Evolutionary conservation across 352 stramenopile species (phyloP).

Genomic region (Globisporangium heterothallicum): DNA sequence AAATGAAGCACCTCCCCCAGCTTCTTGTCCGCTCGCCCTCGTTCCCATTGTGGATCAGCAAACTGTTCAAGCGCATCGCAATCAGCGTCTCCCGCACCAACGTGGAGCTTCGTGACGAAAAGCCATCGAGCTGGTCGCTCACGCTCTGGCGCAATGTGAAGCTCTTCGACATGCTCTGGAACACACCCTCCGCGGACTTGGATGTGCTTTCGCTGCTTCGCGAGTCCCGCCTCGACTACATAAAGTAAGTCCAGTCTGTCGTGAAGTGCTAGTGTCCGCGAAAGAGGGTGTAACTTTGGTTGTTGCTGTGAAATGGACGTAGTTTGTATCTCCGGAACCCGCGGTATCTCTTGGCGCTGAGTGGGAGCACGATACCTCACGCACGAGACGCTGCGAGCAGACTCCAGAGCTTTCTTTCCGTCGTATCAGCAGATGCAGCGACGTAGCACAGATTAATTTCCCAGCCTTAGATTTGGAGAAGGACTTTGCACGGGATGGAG

Average conservation of each 20-base stretch:
- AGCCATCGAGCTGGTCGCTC: conserved; percentile 24
- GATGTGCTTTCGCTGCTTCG: conserved; percentile 24
- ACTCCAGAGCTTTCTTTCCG: conserved; percentile 25
- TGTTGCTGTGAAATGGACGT: neutral
- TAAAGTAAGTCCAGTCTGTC: conserved; percentile 34
- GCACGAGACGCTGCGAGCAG: conserved; percentile 23
- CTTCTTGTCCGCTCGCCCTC: conserved; percentile 16
- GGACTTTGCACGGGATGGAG: too few species aligned
- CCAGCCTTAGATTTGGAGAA: too few species aligned
- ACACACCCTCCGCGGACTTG: conserved; percentile 2
- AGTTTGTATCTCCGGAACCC: conserved; percentile 47
- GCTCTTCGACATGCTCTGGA: conserved; percentile 34
- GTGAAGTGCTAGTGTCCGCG: neutral
- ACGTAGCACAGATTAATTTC: too few species aligned
- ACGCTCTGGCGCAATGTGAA: conserved; percentile 43
- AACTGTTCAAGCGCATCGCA: conserved; percentile 44
- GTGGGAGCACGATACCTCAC: conserved; percentile 18
- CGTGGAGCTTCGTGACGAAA: conserved; percentile 9
- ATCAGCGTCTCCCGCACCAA: conserved; percentile 19
- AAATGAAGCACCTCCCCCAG: conserved; percentile 14
- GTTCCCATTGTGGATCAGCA: conserved; percentile 25
- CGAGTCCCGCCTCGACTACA: conserved; percentile 30
- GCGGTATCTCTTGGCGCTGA: conserved; percentile 22
- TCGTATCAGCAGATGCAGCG: conserved; percentile 11
- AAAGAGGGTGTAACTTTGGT: conserved; percentile 2